phyloP scores from a whole-genome alignment of 2,329 filamentous ascomycete species.

The Catunica adiposa region DNA sequence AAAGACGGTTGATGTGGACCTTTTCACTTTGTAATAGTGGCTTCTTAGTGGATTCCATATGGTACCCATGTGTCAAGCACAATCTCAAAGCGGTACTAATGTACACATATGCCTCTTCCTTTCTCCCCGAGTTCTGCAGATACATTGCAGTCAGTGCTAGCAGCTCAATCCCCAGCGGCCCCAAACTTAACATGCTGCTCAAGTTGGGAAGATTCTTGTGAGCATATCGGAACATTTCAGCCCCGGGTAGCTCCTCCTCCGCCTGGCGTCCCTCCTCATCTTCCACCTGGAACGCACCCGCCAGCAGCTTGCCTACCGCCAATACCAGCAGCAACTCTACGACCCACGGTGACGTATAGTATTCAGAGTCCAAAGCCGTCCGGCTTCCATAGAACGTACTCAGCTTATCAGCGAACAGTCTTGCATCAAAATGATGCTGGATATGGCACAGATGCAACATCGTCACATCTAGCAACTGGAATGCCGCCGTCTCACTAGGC shows the following conservation, averaged over 20 bases:
- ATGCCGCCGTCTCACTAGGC: constrained; percentile 15
- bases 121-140: constrained; percentile 13
- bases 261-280: constrained; percentile 10
- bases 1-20: constrained; percentile 18
- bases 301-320: constrained; percentile 12
- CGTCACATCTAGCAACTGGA: constrained; percentile 16
- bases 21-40: constrained; percentile 15
- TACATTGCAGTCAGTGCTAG: constrained; percentile 17
- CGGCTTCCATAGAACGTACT: constrained; percentile 7
- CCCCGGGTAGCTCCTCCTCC: constrained; percentile 12
- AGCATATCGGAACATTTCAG: constrained; percentile 15
- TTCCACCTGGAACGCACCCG: constrained; percentile 10
- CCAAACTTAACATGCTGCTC: constrained; percentile 18
- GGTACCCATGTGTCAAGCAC: constrained; percentile 19
- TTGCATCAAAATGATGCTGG: constrained; percentile 18
- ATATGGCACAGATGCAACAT: constrained; percentile 18
- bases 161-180: constrained; percentile 20
- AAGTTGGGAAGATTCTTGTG: constrained; percentile 19
- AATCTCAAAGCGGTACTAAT: constrained; percentile 19
- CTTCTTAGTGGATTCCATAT: constrained; percentile 15
- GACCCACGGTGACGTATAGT: constrained; percentile 13
- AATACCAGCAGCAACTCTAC: constrained; percentile 13
- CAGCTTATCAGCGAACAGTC: constrained; percentile 14
- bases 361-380: constrained; percentile 2
- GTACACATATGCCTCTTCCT: constrained; percentile 15